These are phyloP conservation scores for Trifolium dubium DNA, from an alignment of 306 rosid genomes.

Conservation along the genomic window DNA sequence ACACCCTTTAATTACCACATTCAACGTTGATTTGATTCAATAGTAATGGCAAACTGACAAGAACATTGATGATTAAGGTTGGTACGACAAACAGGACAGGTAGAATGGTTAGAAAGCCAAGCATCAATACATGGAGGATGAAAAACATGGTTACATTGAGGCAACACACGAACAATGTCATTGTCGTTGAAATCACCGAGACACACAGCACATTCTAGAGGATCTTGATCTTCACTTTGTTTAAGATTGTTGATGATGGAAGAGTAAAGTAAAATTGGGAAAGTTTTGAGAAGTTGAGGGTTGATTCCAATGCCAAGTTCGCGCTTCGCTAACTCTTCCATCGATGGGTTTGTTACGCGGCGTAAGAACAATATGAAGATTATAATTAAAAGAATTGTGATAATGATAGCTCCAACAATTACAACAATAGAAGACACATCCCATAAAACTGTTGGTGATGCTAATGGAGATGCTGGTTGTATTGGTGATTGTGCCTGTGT, in stretches of 20 bases:
- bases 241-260: slow-evolving; percentile 49
- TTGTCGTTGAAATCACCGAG: slow-evolving; percentile 51
- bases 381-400: slow-evolving; percentile 8
- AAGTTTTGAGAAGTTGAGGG: slow-evolving; percentile 44
- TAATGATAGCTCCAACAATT: slow-evolving; percentile 1
- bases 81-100: slow-evolving; percentile 69
- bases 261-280: slow-evolving; percentile 60
- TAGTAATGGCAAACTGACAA: neutral
- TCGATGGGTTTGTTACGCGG: neutral
- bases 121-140: slow-evolving; percentile 64
- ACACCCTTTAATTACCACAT: neutral
- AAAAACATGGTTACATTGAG: slow-evolving; percentile 64
- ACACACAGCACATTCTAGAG: slow-evolving; percentile 68
- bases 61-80: slow-evolving; percentile 30
- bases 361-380: slow-evolving; percentile 20
- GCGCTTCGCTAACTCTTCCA: neutral
- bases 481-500: slow-evolving; percentile 42
- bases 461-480: neutral
- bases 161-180: slow-evolving; percentile 61
- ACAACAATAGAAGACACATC: slow-evolving; percentile 36
- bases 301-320: slow-evolving; percentile 37
- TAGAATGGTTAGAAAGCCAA: slow-evolving; percentile 57
- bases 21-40: neutral
- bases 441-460: neutral
- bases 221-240: neutral